phyloP scores from a whole-genome alignment of 768 basidiomycete species.

The Russula sp. region DNA sequence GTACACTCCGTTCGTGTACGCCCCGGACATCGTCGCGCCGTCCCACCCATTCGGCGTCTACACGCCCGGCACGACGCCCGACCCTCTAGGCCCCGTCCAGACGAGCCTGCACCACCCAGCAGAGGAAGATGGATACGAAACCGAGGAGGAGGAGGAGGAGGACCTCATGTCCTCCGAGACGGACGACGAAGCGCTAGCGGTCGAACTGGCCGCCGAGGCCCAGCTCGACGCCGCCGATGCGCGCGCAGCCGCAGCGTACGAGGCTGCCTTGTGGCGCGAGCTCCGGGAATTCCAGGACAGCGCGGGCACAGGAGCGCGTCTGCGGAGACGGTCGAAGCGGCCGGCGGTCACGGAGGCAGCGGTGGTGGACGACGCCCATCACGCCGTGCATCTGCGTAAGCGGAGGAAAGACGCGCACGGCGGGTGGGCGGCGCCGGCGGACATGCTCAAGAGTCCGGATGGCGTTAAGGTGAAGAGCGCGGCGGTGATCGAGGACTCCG shows the following conservation, averaged over 20 bases:
- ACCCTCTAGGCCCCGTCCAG: neutral
- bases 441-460: conserved; percentile 3
- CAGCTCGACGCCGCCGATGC: conserved; percentile 37
- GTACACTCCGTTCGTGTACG: conserved; percentile 34
- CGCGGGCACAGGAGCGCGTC: neutral
- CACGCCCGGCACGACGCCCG: conserved; percentile 14
- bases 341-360: neutral
- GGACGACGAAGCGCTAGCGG: conserved; percentile 35
- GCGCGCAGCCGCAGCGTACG: conserved; percentile 31
- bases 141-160: neutral
- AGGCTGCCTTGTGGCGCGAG: conserved; percentile 38
- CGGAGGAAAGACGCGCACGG: conserved; percentile 1
- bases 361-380: neutral
- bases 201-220: conserved; percentile 41
- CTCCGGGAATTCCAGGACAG: neutral
- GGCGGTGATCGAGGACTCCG: conserved; percentile 16
- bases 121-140: neutral
- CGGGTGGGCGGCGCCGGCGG: neutral
- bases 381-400: neutral
- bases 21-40: conserved; percentile 27
- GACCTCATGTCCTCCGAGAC: conserved; percentile 30
- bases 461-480: conserved; percentile 19
- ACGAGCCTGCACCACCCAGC: neutral
- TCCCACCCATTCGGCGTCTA: conserved; percentile 27
- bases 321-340: neutral